Percentiles rank a stretch among this genome's conserved stretches.
Evolutionary conservation across 148 eudicot species (phyloP).

Genomic region (Limonium bicolor): DNA sequence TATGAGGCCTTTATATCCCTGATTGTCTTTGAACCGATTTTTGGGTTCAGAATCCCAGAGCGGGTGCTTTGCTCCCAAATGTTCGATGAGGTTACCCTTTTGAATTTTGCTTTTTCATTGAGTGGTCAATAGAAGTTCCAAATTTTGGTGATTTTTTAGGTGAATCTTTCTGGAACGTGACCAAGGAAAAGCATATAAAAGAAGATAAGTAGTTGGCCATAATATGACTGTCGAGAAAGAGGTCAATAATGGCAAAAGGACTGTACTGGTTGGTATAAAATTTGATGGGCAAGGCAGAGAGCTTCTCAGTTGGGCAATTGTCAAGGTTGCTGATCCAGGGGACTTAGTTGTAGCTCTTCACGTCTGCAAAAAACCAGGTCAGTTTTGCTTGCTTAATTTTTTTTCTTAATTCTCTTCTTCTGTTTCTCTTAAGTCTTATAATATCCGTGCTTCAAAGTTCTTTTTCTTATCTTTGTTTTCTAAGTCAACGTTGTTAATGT

Average conservation of each 20-base stretch:
- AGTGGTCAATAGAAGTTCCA: neutral
- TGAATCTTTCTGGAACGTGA: neutral
- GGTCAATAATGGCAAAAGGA: conserved; percentile 15
- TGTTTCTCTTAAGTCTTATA: neutral
- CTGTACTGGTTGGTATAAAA: conserved; percentile 52
- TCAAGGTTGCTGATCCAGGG: conserved; percentile 68
- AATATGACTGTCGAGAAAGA: conserved; percentile 24
- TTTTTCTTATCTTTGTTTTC: neutral
- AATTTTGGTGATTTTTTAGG: neutral
- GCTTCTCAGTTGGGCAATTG: conserved; percentile 70
- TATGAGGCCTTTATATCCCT: neutral
- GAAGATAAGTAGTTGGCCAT: neutral
- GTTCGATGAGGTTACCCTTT: neutral
- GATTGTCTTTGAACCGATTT: neutral
- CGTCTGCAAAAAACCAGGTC: conserved; percentile 42
- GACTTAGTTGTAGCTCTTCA: conserved; percentile 67
- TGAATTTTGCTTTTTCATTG: neutral
- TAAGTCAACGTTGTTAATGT: conserved; percentile 1
- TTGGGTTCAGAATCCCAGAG: neutral
- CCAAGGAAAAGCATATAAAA: neutral
- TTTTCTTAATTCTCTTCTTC: neutral
- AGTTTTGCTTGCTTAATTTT: neutral
- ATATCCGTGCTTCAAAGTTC: conserved; percentile 7
- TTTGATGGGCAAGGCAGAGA: conserved; percentile 51
- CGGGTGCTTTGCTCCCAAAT: neutral